These are phyloP conservation scores for Aphanocladium album DNA, from an alignment of 2,329 filamentous ascomycete species.

Conservation along the genomic window DNA sequence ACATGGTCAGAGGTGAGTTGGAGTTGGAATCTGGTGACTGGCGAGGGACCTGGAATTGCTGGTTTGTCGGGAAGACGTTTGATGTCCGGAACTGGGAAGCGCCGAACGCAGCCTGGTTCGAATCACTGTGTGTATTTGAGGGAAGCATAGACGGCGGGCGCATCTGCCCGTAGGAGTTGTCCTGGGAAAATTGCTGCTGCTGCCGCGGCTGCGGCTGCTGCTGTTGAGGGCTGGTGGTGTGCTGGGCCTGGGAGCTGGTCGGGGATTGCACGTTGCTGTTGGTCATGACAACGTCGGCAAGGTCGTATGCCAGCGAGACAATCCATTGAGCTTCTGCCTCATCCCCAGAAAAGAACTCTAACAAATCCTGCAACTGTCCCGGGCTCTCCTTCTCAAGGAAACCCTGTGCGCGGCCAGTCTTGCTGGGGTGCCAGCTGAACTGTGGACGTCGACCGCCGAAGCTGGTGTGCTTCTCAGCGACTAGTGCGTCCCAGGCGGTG, in stretches of 20 bases:
- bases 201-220: slow-evolving; percentile 5
- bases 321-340: slow-evolving; percentile 53
- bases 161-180: slow-evolving; percentile 28
- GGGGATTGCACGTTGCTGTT: slow-evolving; percentile 27
- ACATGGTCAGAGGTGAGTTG: slow-evolving; percentile 27
- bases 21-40: slow-evolving; percentile 30
- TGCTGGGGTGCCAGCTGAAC: slow-evolving; percentile 56
- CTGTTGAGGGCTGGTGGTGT: slow-evolving; percentile 20
- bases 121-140: slow-evolving; percentile 18
- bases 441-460: slow-evolving; percentile 51
- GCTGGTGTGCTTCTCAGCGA: slow-evolving; percentile 50
- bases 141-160: slow-evolving; percentile 25
- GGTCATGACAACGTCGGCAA: slow-evolving; percentile 44
- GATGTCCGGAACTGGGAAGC: slow-evolving; percentile 24
- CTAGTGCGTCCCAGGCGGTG: slow-evolving; percentile 55
- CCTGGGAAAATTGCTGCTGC: slow-evolving; percentile 17
- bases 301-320: slow-evolving; percentile 53
- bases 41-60: slow-evolving; percentile 23
- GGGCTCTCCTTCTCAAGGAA: slow-evolving; percentile 58
- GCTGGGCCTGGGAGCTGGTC: slow-evolving; percentile 24
- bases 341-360: slow-evolving; percentile 59
- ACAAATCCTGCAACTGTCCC: slow-evolving; percentile 58
- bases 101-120: slow-evolving; percentile 21
- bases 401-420: slow-evolving; percentile 51
- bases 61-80: slow-evolving; percentile 29